Evolutionary conservation across 2,329 filamentous ascomycete species (phyloP), one percentile per base, ranked within the genome.

Genomic region (Fusarium sp.): DNA sequence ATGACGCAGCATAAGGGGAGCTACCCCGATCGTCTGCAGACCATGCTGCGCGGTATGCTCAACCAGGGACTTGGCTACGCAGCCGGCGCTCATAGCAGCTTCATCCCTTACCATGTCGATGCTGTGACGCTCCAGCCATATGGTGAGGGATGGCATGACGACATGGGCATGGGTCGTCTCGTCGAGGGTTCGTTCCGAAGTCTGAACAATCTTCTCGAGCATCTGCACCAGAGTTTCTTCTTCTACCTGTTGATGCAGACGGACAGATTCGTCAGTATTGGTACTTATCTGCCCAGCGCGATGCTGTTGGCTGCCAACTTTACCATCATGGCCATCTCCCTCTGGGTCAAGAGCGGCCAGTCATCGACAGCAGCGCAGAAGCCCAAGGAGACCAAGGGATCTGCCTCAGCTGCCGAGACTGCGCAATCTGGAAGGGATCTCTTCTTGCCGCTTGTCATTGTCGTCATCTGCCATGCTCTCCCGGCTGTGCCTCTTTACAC

Each of bases 171-270:
- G 81, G 97, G 97, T 7, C 89, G 95, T 64, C 92, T 95, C 0
- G 88, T 98, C 6, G 97, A 99, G 84, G 95, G 95, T 78, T 90
- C 97, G 4, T 97, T 97, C 82, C 90, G 97, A 78, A 98, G 95
- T 82, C 86, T 99, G 83, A 99, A 99, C 85, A 99, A 99, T 80
- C 85, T 99, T 68, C 89, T 99, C 35, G 97, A 99, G 84, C 95
- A 99, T 81, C 88, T 99, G 71, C 97, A 99, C 82, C 97, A 99
- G 85, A 98, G 95, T 82, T 99, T 99, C 87, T 99, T 99, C 89
- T 98, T 99, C 85, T 99, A 99, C 82, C 87, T 99, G 61, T 88
- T 99, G 52, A 95, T 98, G 91, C 93, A 97, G 76, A 90, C 92
- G 33, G 94, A 97, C 78, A 92, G 95, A 13, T 99, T 99, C 81